Percentiles rank a stretch among this genome's conserved stretches.
phyloP scores from a whole-genome alignment of 2,329 filamentous ascomycete genomes.

The Pyrenochaeta sp. region DNA sequence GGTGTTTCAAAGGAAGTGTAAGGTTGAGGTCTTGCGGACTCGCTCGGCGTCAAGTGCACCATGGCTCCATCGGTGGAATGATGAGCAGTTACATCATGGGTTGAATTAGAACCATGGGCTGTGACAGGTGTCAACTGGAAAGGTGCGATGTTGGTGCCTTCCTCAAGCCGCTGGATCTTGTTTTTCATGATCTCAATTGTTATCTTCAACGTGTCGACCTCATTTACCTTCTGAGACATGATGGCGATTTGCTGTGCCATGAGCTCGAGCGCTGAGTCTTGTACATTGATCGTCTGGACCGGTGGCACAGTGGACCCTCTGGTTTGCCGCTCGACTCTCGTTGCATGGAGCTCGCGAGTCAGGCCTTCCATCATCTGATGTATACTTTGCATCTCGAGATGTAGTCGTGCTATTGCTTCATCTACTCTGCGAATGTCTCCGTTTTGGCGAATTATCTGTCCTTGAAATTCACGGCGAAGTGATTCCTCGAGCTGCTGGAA shows the following conservation, averaged over 20 bases:
- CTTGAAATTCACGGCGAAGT: conserved; percentile 48
- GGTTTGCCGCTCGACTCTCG: conserved; percentile 24
- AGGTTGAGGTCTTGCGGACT: conserved; percentile 3
- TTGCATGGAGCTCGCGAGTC: conserved; percentile 41
- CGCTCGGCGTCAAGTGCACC: neutral
- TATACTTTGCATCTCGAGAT: conserved; percentile 51
- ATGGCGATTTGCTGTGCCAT: conserved; percentile 52
- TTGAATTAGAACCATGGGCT: neutral
- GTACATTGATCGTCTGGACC: conserved; percentile 19
- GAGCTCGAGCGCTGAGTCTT: conserved; percentile 53
- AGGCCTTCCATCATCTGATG: conserved; percentile 47
- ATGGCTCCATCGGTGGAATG: neutral
- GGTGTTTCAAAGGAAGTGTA: conserved; percentile 9
- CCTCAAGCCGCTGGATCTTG: conserved; percentile 51
- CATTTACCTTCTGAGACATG: conserved; percentile 53
- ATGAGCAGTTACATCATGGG: neutral
- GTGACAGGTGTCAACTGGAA: conserved; percentile 5
- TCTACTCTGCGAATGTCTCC: conserved; percentile 50
- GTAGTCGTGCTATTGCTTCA: conserved; percentile 48
- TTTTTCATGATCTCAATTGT: conserved; percentile 58
- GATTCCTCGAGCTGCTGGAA: conserved; percentile 41
- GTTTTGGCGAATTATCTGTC: conserved; percentile 36
- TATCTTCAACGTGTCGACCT: conserved; percentile 56
- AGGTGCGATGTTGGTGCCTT: conserved; percentile 21
- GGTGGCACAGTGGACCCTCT: conserved; percentile 3